A percentile compares a stretch with the other conserved stretches of the same genome.
phyloP scores from a whole-genome alignment of 1,284 basidiomycete genomes.

The Leccinum pachyderme region DNA sequence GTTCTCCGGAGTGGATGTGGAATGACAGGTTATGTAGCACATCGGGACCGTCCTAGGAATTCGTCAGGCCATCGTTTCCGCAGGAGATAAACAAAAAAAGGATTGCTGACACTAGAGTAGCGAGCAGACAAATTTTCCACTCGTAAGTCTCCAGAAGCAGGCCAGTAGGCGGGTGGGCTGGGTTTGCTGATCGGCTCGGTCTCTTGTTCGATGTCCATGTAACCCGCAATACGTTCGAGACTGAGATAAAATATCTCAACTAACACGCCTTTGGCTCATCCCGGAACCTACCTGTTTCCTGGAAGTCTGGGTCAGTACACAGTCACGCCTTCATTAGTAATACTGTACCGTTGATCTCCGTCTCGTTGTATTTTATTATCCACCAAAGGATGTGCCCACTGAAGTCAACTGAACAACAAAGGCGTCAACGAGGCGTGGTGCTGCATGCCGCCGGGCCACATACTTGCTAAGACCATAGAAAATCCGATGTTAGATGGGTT shows the following conservation, averaged over 20 bases:
- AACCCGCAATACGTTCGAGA: constrained; percentile 74
- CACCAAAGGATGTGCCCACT: constrained; percentile 6
- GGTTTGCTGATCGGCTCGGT: constrained; percentile 47
- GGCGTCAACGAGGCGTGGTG: neutral
- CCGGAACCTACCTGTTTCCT: constrained; percentile 14
- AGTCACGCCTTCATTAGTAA: neutral
- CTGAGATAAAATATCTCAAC: constrained; percentile 38
- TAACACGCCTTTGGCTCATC: neutral
- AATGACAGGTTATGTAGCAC: constrained; percentile 10
- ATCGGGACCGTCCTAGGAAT: constrained; percentile 4
- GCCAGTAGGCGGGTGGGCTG: constrained; percentile 77
- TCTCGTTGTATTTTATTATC: constrained; percentile 9
- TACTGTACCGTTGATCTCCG: constrained; percentile 10
- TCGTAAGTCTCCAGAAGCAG: constrained; percentile 63
- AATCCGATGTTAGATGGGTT: constrained; percentile 49
- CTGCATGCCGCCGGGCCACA: constrained; percentile 39
- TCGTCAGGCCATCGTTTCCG: neutral
- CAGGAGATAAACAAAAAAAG: neutral
- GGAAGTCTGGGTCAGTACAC: neutral
- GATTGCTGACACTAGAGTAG: constrained; percentile 43
- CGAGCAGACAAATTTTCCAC: constrained; percentile 60
- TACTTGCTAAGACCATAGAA: constrained; percentile 47
- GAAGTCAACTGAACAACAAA: neutral
- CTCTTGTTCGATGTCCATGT: constrained; percentile 73
- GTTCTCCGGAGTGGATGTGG: constrained; percentile 12